Conservation (phyloP, 148 eudicot species). For the Euryodendron excelsum region DNA sequence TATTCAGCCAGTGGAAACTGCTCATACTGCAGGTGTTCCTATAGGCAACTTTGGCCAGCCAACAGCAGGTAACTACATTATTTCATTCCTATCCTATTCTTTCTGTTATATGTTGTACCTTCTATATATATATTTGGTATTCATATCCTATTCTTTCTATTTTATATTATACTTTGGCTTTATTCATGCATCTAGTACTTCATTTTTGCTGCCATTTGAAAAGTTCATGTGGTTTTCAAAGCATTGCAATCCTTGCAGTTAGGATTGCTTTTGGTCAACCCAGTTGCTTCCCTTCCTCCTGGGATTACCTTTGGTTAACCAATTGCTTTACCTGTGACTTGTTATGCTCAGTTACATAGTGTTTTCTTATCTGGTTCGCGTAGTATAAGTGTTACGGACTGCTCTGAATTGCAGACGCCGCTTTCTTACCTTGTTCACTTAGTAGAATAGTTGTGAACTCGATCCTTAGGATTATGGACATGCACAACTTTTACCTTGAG, state of each 20-base stretch:
- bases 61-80: background rate
- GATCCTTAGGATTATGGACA: too few species aligned
- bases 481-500: too few species aligned
- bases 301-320: background rate
- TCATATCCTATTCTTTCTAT: too few species aligned
- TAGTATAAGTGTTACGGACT: too few species aligned
- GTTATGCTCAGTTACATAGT: too few species aligned
- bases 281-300: background rate
- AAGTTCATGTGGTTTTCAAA: background rate
- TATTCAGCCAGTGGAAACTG: background rate
- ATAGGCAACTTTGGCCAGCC: background rate
- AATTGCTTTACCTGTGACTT: background rate
- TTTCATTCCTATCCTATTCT: background rate
- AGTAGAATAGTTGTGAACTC: too few species aligned
- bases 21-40: background rate
- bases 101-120: background rate
- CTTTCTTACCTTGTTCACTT: too few species aligned
- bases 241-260: too few species aligned
- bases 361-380: too few species aligned
- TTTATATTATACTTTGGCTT: background rate
- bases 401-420: too few species aligned
- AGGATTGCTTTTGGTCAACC: too few species aligned
- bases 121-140: background rate
- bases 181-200: background rate
- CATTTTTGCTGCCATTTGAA: background rate